Evolutionary conservation across 1,139 yeast species (phyloP).

Genomic region (Williopsis jadinii): DNA sequence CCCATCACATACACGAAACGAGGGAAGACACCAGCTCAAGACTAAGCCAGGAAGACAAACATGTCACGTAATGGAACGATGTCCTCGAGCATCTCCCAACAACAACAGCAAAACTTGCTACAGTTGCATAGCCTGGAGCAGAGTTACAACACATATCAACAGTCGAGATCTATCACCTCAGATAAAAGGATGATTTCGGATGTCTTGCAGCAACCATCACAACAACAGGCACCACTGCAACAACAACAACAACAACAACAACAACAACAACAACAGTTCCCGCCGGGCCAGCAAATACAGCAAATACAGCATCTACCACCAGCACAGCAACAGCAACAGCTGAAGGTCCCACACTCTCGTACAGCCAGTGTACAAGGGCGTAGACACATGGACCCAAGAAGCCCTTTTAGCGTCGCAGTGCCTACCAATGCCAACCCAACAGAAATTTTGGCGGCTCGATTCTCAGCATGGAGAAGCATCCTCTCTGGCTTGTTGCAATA

Average conservation of each 20-base stretch:
- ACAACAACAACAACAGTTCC: conserved; percentile 1
- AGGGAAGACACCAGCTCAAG: no score
- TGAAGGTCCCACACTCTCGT: conserved; percentile 3
- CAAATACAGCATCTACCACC: neutral
- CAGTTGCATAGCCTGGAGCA: conserved; percentile 28
- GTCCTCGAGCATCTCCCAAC: conserved; percentile 28
- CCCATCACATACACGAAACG: no score
- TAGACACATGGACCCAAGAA: conserved; percentile 7
- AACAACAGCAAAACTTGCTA: conserved; percentile 31
- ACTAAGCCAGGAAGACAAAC: neutral
- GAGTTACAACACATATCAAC: conserved; percentile 25
- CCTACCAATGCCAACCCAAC: conserved; percentile 70
- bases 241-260: conserved; percentile 2
- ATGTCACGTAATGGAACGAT: conserved; percentile 31
- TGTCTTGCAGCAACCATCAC: conserved; percentile 4
- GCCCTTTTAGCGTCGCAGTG: conserved; percentile 36
- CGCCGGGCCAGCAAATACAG: neutral
- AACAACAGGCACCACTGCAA: neutral
- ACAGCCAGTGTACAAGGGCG: conserved; percentile 1
- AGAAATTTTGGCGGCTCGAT: conserved; percentile 75
- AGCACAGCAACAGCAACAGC: conserved; percentile 4
- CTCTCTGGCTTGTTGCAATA: conserved; percentile 70
- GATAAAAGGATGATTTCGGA: conserved; percentile 15
- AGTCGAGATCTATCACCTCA: conserved; percentile 28
- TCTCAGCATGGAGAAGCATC: conserved; percentile 79